These are phyloP conservation scores for Leccinum pellstonianum DNA, from an alignment of 768 basidiomycete species.

Conservation along the genomic window DNA sequence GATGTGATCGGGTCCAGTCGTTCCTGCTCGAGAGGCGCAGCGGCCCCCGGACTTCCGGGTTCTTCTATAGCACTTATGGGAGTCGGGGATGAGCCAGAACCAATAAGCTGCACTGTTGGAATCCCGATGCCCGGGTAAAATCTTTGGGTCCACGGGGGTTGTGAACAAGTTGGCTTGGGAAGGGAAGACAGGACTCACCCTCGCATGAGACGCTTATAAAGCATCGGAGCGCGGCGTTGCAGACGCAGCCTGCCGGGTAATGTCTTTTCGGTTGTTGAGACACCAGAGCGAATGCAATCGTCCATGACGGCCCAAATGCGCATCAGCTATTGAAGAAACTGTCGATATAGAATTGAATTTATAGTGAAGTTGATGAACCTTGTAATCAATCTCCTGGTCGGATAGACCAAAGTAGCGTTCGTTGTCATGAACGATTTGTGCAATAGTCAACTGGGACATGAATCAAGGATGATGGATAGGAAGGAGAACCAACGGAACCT, in stretches of 20 bases:
- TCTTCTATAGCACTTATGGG: constrained; percentile 25
- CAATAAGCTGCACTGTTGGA: constrained; percentile 38
- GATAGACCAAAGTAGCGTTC: constrained; percentile 79
- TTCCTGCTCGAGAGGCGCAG: constrained; percentile 2
- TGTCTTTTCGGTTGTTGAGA: constrained; percentile 72
- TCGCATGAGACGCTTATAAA: constrained; percentile 89
- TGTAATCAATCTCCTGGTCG: constrained; percentile 70
- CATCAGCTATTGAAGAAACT: constrained; percentile 43
- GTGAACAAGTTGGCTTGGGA: neutral
- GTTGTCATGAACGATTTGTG: constrained; percentile 92
- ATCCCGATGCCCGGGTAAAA: constrained; percentile 52
- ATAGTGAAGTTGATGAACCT: constrained; percentile 41
- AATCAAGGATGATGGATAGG: constrained; percentile 7
- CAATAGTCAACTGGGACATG: constrained; percentile 74
- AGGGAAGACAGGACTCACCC: constrained; percentile 46
- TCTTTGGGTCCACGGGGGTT: constrained; percentile 33
- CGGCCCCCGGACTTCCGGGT: constrained; percentile 12
- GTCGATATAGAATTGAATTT: neutral
- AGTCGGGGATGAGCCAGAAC: constrained; percentile 19
- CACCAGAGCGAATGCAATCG: constrained; percentile 82
- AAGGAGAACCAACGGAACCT: constrained; percentile 28
- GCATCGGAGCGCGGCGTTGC: constrained; percentile 79
- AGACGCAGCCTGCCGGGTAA: constrained; percentile 85
- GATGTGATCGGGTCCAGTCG: constrained; percentile 3
- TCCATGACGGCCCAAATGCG: constrained; percentile 93